phyloP scores from a whole-genome alignment of 2,329 filamentous ascomycete genomes.

The Colletotrichum sp. region DNA sequence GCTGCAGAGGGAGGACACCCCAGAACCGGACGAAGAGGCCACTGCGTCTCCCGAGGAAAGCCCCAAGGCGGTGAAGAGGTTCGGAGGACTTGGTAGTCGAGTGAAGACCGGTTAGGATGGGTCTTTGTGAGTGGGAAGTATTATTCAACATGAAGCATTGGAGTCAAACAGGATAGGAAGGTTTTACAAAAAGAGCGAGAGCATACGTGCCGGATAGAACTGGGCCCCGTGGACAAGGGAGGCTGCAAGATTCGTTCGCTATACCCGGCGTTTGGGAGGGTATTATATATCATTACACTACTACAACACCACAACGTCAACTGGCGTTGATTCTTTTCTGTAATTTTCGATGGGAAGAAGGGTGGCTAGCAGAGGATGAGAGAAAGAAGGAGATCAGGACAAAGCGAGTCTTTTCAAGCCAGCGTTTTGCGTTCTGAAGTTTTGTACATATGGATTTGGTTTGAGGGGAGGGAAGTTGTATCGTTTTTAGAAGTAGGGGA shows the following conservation, averaged over 20 bases:
- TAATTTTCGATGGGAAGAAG: background rate
- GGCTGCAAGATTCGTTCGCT: background rate
- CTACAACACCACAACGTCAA: background rate
- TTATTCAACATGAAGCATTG: background rate
- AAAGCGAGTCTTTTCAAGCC: background rate
- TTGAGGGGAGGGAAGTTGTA: background rate
- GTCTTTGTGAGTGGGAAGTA: background rate
- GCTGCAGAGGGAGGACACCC: background rate
- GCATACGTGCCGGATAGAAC: background rate
- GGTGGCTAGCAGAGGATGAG: background rate
- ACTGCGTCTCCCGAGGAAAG: background rate
- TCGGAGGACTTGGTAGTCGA: background rate
- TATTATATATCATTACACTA: background rate
- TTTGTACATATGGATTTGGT: background rate
- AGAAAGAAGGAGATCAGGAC: background rate
- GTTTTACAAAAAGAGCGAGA: background rate
- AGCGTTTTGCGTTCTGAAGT: background rate
- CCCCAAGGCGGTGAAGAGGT: background rate
- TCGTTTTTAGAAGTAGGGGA: background rate
- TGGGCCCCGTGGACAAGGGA: background rate
- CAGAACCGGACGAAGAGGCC: slow-evolving; percentile 7
- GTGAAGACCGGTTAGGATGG: slow-evolving; percentile 10
- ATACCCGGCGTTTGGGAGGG: background rate
- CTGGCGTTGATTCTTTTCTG: background rate
- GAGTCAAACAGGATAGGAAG: background rate